Evolutionary conservation across 768 basidiomycete species (phyloP).

Genomic region (Dentipellis sp.): DNA sequence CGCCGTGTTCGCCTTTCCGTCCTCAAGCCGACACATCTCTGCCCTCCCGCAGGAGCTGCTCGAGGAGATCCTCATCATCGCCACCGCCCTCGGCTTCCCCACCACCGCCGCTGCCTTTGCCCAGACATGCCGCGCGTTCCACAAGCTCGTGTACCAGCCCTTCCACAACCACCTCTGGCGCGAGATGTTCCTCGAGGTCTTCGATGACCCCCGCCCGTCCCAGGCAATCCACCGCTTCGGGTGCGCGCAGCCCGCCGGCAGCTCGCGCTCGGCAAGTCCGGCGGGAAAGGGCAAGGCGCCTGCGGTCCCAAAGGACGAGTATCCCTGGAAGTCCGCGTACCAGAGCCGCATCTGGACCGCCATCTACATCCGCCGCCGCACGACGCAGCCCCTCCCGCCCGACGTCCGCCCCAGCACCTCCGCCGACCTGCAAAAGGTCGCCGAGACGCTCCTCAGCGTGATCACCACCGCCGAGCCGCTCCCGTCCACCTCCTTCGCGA

Average conservation of each 20-base stretch:
- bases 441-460: slow-evolving; percentile 25
- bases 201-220: slow-evolving; percentile 24
- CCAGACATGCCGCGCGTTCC: slow-evolving; percentile 23
- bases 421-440: slow-evolving; percentile 13
- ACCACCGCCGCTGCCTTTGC: slow-evolving; percentile 22
- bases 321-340: slow-evolving; percentile 18
- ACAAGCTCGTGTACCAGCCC: slow-evolving; percentile 22
- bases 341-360: slow-evolving; percentile 19
- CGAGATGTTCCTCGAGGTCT: slow-evolving; percentile 25
- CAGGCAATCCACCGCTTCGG: neutral
- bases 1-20: neutral
- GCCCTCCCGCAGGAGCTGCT: slow-evolving; percentile 26
- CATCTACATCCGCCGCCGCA: slow-evolving; percentile 13
- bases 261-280: neutral
- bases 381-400: neutral
- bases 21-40: neutral
- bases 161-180: slow-evolving; percentile 29
- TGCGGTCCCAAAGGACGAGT: neutral
- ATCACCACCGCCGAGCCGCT: slow-evolving; percentile 25
- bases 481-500: slow-evolving; percentile 16
- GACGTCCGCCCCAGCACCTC: neutral
- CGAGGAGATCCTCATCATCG: slow-evolving; percentile 23
- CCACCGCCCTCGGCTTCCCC: slow-evolving; percentile 18
- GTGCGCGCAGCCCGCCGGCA: neutral
- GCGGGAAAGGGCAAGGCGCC: slow-evolving; percentile 1